Conservation (phyloP, 179 eudicot species). For the Pouteria campechiana region DNA sequence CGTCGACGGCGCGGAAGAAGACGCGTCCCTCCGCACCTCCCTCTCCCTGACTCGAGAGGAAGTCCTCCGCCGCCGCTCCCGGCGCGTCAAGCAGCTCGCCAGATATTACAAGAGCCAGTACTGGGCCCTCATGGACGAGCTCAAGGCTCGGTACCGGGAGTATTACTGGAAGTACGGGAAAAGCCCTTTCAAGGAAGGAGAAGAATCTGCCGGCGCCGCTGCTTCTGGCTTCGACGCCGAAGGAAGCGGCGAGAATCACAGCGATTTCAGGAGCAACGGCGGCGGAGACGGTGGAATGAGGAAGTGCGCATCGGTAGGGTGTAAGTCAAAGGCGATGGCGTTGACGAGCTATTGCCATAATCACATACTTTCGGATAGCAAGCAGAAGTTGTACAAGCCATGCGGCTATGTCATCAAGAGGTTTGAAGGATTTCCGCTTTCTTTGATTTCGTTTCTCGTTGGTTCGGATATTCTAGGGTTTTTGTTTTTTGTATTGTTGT, state of each 20-base stretch:
- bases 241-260: constrained; percentile 22
- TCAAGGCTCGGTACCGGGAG: constrained; percentile 19
- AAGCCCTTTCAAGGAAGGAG: constrained; percentile 22
- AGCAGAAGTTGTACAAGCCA: constrained; percentile 44
- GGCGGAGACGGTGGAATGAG: constrained; percentile 1
- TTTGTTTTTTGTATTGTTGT: too few species aligned
- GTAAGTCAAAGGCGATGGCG: constrained; percentile 49
- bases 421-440: too few species aligned
- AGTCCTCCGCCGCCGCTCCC: constrained; percentile 33
- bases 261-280: neutral
- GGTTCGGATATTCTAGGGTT: too few species aligned
- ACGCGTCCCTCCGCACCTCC: constrained; percentile 23
- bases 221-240: constrained; percentile 8
- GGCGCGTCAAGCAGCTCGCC: constrained; percentile 22
- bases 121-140: constrained; percentile 45
- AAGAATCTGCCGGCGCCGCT: constrained; percentile 4
- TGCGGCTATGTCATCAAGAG: constrained; percentile 38
- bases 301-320: constrained; percentile 30
- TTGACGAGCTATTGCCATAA: constrained; percentile 37
- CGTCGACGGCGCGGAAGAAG: constrained; percentile 10
- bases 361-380: constrained; percentile 45
- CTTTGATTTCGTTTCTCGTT: neutral
- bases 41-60: constrained; percentile 32
- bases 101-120: constrained; percentile 30
- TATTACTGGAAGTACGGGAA: constrained; percentile 42